Conservation (phyloP, 345 rosid genomes). For the Punica granatum region DNA sequence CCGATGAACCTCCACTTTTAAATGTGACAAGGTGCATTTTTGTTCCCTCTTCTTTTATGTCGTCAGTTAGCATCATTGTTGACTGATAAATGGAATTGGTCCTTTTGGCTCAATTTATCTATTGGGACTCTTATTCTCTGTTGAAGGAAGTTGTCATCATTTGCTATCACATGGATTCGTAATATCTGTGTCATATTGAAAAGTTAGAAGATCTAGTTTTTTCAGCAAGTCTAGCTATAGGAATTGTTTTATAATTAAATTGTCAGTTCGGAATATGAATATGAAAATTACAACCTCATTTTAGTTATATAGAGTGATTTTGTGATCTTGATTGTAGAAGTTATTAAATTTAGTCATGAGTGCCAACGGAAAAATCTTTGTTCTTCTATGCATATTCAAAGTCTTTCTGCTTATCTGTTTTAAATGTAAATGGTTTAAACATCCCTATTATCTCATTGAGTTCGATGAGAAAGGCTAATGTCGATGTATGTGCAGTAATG, state of each 20-base stretch:
- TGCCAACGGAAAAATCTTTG: neutral
- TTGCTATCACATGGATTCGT: neutral
- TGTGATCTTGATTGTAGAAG: neutral
- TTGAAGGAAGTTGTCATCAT: neutral
- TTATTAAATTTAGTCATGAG: neutral
- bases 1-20: conserved; percentile 81
- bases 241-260: neutral
- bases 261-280: neutral
- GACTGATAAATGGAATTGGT: neutral
- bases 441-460: neutral
- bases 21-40: conserved; percentile 59
- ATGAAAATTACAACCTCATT: neutral
- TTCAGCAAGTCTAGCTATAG: neutral
- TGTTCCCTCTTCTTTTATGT: neutral
- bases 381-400: neutral
- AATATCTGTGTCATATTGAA: neutral
- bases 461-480: neutral
- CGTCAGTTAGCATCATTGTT: neutral
- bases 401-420: neutral
- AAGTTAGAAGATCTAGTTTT: neutral
- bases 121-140: neutral
- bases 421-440: neutral
- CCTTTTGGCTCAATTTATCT: neutral
- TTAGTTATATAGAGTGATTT: neutral
- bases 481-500: neutral